Base-by-base conservation (phyloP, 2,329 filamentous ascomycete genomes). In the Orbilia quercus region DNA sequence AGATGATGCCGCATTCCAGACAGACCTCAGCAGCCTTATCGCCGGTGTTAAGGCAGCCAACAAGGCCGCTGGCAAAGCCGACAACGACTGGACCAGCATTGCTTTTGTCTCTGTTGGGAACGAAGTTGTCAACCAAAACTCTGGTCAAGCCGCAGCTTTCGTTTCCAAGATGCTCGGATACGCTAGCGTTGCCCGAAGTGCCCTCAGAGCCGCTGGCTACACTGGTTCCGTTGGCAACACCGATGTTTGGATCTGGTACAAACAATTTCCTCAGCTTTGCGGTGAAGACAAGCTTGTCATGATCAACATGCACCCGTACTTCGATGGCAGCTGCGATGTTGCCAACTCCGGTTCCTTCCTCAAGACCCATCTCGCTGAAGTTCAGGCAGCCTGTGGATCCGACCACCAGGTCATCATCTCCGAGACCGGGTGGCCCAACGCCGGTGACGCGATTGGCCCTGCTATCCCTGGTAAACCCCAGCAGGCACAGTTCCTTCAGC, bases 281-380 rank as follows among this genome's bases (percentile, higher is more conserved):
- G 80, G 87, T 25, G 84, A 83, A 44, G 91, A 89, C 0, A 91
- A 96, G 78, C 91, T 90, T 82, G 91, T 89, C 78, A 90, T 91
- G 14, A 86, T 90, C 79, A 96, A 96, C 81, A 87, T 88, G 76
- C 92, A 96, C 80, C 86, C 91, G 12, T 96, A 92, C 85, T 96
- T 95, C 80, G 90, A 95, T 77, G 80, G 83, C 2, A 86, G 85
- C 57, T 85, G 85, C 20, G 80, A 81, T 1, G 86, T 91, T 0
- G 81, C 82, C 0, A 80, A 86, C 40, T 88, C 91, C 1, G 91
- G 91, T 1, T 77, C 80, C 0, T 96, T 91, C 80, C 86, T 92
- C 40, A 80, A 83, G 44, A 82, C 82, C 18, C 87, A 89, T 75
- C 84, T 66, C 16, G 54, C 54, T 2, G 69, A 60, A 22, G 42